These are phyloP conservation scores for Pseudogymnoascus sp. DNA, from an alignment of 2,329 filamentous ascomycete genomes.

Conservation along the genomic window DNA sequence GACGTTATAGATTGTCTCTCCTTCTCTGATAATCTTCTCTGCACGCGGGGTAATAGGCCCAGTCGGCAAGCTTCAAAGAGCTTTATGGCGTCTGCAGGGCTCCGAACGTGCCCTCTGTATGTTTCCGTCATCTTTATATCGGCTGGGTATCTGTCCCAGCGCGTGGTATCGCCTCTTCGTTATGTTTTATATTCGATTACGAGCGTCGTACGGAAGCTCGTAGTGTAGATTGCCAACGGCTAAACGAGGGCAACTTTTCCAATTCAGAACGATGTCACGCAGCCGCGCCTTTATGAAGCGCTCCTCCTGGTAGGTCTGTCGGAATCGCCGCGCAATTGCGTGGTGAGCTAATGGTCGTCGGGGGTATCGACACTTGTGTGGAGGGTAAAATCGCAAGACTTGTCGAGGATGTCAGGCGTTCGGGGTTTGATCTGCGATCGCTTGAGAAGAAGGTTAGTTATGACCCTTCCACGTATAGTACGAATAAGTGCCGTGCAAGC, in stretches of 20 bases:
- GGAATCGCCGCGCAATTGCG: neutral
- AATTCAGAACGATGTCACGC: neutral
- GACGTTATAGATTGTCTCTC: constrained; percentile 93
- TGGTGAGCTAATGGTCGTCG: neutral
- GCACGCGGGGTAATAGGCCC: constrained; percentile 77
- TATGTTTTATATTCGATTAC: neutral
- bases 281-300: neutral
- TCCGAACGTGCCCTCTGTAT: constrained; percentile 88
- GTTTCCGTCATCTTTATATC: constrained; percentile 53
- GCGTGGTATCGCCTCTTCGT: neutral
- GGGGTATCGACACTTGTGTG: neutral
- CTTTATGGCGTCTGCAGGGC: constrained; percentile 93
- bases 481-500: neutral
- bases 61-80: constrained; percentile 93
- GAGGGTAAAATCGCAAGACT: neutral
- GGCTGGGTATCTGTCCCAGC: neutral
- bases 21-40: constrained; percentile 90
- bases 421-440: neutral
- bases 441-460: neutral
- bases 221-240: neutral
- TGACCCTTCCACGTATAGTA: neutral
- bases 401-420: neutral
- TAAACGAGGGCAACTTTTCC: neutral
- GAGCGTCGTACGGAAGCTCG: neutral
- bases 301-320: neutral